Evolutionary conservation across 2,329 filamentous ascomycete species (phyloP), one percentile per base, ranked within the genome.

Genomic region (Aspergillus pseudonomiae): DNA sequence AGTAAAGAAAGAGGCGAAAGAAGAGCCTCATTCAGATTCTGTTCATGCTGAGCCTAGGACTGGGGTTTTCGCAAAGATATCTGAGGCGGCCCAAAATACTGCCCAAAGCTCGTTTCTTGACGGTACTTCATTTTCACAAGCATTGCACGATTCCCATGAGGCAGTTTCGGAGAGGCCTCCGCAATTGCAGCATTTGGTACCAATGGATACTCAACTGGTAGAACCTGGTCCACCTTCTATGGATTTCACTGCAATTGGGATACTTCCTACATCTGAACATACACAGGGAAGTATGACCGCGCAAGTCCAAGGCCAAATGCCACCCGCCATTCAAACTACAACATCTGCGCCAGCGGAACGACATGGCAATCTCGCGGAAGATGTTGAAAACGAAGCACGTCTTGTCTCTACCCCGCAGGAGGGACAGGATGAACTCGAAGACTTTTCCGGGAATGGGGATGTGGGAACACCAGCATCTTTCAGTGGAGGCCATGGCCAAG

Each of bases 181-280:
- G 46, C 32, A 39, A 39, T 43, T 57, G 21, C 66, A 62, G 26
- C 71, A 70, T 57, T 61, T 70, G 10, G 39, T 68, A 12, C 73
- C 70, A 10, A 67, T 70, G 30, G 69, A 68, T 41, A 63, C 73
- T 1, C 74, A 77, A 32, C 63, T 68, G 32, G 45, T 39, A n/a
- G 57, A 58, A 26, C 19, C 34, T 52, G 60, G 39, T 4, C 43
- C 62, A 24, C 26, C 36, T 30, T 4, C 46, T 26, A 24, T 24
- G 11, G 21, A 43, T 26, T 19, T 52, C 14, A 19, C 45, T 12
- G 7, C 45, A 6, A 56, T 24, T 57, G 58, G 63, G 43, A 39
- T 46, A 16, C 57, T 32, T 36, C 64, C 59, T 28, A 71, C 70
- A 3, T 65, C 66, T 21, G 57, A 68, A 19, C 30, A 63, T 6